Evolutionary conservation across 2,329 filamentous ascomycete genomes (phyloP).

Genomic region (Fusarium hostae): DNA sequence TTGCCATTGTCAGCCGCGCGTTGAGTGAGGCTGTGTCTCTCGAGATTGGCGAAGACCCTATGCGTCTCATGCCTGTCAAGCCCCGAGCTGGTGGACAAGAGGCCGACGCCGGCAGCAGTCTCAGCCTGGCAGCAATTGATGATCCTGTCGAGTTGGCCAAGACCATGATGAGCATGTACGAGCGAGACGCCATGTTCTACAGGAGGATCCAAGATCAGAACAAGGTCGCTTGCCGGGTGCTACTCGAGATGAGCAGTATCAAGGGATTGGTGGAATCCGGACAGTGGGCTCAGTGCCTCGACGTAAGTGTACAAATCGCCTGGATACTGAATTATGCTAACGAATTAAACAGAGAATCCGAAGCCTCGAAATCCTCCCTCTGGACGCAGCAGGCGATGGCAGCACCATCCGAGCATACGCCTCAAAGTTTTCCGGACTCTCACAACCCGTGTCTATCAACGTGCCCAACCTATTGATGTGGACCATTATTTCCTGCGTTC

Average conservation of each 20-base stretch:
- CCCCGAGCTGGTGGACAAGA: constrained; percentile 65
- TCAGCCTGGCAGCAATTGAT: constrained; percentile 69
- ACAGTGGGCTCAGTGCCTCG: constrained; percentile 67
- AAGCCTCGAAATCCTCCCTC: constrained; percentile 80
- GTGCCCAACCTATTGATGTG: constrained; percentile 93
- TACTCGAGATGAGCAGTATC: constrained; percentile 71
- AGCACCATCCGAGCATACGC: constrained; percentile 82
- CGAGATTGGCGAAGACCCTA: constrained; percentile 83
- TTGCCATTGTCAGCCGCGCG: constrained; percentile 87
- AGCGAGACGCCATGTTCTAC: constrained; percentile 70
- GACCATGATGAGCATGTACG: constrained; percentile 73
- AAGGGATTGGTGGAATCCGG: constrained; percentile 65
- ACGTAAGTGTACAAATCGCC: constrained; percentile 58
- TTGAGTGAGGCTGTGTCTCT: constrained; percentile 89
- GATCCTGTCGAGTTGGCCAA: constrained; percentile 69
- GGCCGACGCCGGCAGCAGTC: constrained; percentile 62
- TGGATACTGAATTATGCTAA: constrained; percentile 22
- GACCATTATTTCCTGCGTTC: constrained; percentile 87
- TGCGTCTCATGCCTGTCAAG: constrained; percentile 83
- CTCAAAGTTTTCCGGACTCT: constrained; percentile 80
- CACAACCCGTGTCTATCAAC: constrained; percentile 85
- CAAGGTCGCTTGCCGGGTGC: constrained; percentile 65
- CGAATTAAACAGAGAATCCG: constrained; percentile 72
- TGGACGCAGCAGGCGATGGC: constrained; percentile 79
- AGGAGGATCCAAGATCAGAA: constrained; percentile 67